phyloP scores from a whole-genome alignment of 768 basidiomycete genomes.

The Leccinum subgranulosum region DNA sequence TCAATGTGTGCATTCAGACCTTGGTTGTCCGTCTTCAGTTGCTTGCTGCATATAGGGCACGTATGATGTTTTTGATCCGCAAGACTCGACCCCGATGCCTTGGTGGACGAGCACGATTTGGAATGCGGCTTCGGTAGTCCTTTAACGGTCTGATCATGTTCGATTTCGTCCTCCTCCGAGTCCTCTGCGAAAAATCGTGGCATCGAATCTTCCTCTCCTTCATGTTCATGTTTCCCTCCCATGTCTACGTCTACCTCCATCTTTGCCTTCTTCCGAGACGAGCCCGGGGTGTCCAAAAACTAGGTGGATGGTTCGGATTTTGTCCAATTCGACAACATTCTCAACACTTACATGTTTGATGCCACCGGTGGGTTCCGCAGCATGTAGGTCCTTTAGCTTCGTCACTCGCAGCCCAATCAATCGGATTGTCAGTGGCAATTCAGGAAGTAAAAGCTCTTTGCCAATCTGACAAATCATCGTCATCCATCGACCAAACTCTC shows the following conservation, averaged over 20 bases:
- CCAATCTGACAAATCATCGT: slow-evolving; percentile 53
- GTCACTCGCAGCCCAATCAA: slow-evolving; percentile 88
- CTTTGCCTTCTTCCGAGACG: slow-evolving; percentile 42
- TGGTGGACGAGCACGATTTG: slow-evolving; percentile 13
- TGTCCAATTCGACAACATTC: neutral
- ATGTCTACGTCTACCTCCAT: slow-evolving; percentile 14
- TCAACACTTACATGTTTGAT: slow-evolving; percentile 68
- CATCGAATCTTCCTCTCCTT: slow-evolving; percentile 38
- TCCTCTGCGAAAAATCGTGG: slow-evolving; percentile 50
- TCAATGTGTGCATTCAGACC: slow-evolving; percentile 87
- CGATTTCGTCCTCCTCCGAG: slow-evolving; percentile 24
- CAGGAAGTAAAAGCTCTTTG: slow-evolving; percentile 75
- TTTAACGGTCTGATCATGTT: slow-evolving; percentile 6
- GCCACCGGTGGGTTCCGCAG: slow-evolving; percentile 42
- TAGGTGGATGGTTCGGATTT: slow-evolving; percentile 21
- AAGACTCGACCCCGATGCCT: slow-evolving; percentile 15
- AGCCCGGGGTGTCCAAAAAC: slow-evolving; percentile 53
- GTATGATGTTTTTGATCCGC: slow-evolving; percentile 28
- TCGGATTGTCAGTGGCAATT: slow-evolving; percentile 75
- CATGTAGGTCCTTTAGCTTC: slow-evolving; percentile 80
- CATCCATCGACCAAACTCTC: neutral
- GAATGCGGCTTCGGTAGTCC: neutral
- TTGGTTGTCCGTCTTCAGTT: slow-evolving; percentile 66
- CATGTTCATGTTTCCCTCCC: slow-evolving; percentile 4
- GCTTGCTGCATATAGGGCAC: slow-evolving; percentile 73